Conservation (phyloP, 139 green algal species). For the Coelastrella sp. region DNA sequence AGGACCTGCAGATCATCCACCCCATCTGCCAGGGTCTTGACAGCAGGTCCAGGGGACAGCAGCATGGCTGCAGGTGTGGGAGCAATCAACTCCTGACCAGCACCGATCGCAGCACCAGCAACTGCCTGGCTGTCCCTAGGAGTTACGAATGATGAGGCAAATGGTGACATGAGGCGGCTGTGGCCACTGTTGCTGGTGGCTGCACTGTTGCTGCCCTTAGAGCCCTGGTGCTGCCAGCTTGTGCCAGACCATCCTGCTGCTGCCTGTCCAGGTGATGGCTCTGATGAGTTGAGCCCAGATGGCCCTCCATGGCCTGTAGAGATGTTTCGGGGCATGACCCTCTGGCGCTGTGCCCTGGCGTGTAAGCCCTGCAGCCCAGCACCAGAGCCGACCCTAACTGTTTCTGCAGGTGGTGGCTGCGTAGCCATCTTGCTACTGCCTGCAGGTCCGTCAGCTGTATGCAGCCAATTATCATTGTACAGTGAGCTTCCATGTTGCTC, state of each 20-base stretch:
- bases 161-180: constrained; percentile 9
- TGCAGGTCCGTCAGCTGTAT: not conserved
- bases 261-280: constrained; percentile 19
- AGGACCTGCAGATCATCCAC: not conserved
- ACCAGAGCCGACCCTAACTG: not conserved
- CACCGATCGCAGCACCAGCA: constrained; percentile 12
- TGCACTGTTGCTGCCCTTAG: not conserved
- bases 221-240: not conserved
- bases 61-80: not conserved
- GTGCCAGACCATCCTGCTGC: not conserved
- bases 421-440: constrained; percentile 4
- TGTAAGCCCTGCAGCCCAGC: not conserved
- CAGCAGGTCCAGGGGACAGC: not conserved
- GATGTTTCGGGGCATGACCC: constrained; percentile 10
- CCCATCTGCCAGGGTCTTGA: not conserved
- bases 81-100: constrained; percentile 3
- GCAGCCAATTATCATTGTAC: no score
- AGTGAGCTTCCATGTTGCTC: not conserved
- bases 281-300: constrained; percentile 17
- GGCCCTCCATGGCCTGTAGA: not conserved
- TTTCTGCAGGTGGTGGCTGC: not conserved
- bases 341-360: not conserved
- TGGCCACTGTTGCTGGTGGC: constrained; percentile 17
- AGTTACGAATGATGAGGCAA: not conserved
- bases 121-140: not conserved